phyloP scores from a whole-genome alignment of 2,329 filamentous ascomycete genomes.

The Pseudogymnoascus sp. region DNA sequence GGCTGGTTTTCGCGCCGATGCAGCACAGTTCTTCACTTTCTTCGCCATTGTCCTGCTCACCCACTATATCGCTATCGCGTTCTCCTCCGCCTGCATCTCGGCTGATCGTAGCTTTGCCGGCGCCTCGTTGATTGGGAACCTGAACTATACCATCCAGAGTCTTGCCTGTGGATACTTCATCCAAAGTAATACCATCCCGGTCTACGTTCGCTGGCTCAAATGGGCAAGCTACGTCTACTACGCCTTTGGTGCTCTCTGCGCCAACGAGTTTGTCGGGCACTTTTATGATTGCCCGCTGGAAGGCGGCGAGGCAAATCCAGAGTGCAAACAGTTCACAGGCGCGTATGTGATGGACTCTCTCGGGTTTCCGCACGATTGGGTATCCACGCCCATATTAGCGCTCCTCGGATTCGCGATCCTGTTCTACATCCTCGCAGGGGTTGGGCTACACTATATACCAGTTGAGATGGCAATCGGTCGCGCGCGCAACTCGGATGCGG shows the following conservation, averaged over 20 bases:
- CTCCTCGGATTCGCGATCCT: slow-evolving; percentile 54
- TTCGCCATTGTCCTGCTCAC: slow-evolving; percentile 59
- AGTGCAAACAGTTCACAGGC: slow-evolving; percentile 61
- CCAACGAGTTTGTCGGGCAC: slow-evolving; percentile 63
- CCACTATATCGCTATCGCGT: slow-evolving; percentile 66
- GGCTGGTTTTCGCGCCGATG: slow-evolving; percentile 60
- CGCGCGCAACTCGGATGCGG: slow-evolving; percentile 47
- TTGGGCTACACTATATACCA: slow-evolving; percentile 56
- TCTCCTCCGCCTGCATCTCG: slow-evolving; percentile 60
- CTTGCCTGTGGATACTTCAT: slow-evolving; percentile 73
- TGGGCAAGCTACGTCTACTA: slow-evolving; percentile 61
- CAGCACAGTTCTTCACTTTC: slow-evolving; percentile 61
- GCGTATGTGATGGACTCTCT: slow-evolving; percentile 60
- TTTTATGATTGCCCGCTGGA: slow-evolving; percentile 66
- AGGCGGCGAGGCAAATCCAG: slow-evolving; percentile 54
- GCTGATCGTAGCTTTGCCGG: slow-evolving; percentile 59
- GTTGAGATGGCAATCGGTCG: slow-evolving; percentile 64
- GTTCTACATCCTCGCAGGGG: slow-evolving; percentile 52
- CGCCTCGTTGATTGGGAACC: slow-evolving; percentile 63
- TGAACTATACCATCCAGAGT: slow-evolving; percentile 64
- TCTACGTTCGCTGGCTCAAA: slow-evolving; percentile 74
- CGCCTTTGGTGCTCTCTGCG: slow-evolving; percentile 60
- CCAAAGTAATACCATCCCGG: slow-evolving; percentile 61
- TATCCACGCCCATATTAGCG: slow-evolving; percentile 56
- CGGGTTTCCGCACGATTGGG: slow-evolving; percentile 60